Conservation (phyloP, 2,329 filamentous ascomycete genomes). For the Neofusicoccum sp. region DNA sequence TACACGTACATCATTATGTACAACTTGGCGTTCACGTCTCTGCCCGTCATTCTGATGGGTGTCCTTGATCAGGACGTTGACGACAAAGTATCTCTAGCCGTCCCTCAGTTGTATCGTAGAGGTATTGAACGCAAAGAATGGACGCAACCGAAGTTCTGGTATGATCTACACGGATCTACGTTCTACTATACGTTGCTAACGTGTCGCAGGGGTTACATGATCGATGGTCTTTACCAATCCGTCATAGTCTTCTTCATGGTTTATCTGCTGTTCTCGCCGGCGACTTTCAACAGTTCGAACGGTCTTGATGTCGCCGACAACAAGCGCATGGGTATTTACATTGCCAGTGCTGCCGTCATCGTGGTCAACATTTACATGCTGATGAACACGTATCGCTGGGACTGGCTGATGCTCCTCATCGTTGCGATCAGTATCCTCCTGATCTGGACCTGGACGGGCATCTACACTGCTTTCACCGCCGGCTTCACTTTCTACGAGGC, state of each 20-base stretch:
- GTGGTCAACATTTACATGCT: conserved; percentile 93
- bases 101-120: conserved; percentile 90
- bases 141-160: conserved; percentile 97
- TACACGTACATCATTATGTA: conserved; percentile 97
- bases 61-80: conserved; percentile 96
- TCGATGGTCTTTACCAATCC: conserved; percentile 92
- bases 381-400: conserved; percentile 96
- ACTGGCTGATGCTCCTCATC: conserved; percentile 89
- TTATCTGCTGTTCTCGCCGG: conserved; percentile 72
- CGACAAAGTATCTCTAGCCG: conserved; percentile 87
- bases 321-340: conserved; percentile 79
- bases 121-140: conserved; percentile 96
- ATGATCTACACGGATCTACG: conserved; percentile 39
- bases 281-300: conserved; percentile 66
- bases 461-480: conserved; percentile 66
- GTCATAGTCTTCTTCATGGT: conserved; percentile 91
- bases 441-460: conserved; percentile 93
- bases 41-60: conserved; percentile 93
- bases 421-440: conserved; percentile 79
- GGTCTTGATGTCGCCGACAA: conserved; percentile 78
- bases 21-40: conserved; percentile 93
- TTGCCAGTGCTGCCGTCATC: conserved; percentile 79
- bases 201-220: conserved; percentile 69
- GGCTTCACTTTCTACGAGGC: conserved; percentile 71
- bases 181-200: conserved; percentile 21